Evolutionary conservation across 495 filamentous ascomycete genomes (phyloP).

Genomic region (Penicillium atrosanguineum): DNA sequence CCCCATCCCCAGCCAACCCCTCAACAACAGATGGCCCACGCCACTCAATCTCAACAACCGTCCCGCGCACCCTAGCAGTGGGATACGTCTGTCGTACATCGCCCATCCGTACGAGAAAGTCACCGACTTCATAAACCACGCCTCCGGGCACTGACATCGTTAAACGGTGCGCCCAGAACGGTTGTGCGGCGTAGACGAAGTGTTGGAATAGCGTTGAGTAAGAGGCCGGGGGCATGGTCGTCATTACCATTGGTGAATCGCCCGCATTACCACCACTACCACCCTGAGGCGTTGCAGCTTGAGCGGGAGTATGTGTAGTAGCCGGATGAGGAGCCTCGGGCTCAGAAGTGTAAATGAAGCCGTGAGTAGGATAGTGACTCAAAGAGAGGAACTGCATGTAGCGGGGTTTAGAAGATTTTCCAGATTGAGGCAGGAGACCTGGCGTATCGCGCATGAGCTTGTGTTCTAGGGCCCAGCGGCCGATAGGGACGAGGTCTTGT

Average conservation of each 20-base stretch:
- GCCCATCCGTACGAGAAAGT: slow-evolving; percentile 44
- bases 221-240: slow-evolving; percentile 35
- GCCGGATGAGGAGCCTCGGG: slow-evolving; percentile 14
- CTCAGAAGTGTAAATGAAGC: slow-evolving; percentile 46
- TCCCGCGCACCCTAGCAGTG: slow-evolving; percentile 34
- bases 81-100: slow-evolving; percentile 46
- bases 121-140: slow-evolving; percentile 43
- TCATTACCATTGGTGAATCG: slow-evolving; percentile 37
- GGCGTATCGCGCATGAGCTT: slow-evolving; percentile 48
- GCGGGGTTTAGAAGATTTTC: slow-evolving; percentile 28
- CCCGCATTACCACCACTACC: background rate
- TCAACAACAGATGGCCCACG: slow-evolving; percentile 38
- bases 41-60: slow-evolving; percentile 47
- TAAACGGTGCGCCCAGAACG: slow-evolving; percentile 45
- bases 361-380: slow-evolving; percentile 38
- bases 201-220: slow-evolving; percentile 39
- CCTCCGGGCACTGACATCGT: slow-evolving; percentile 40
- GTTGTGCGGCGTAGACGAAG: slow-evolving; percentile 44
- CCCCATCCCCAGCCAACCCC: background rate
- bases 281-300: background rate
- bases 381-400: slow-evolving; percentile 49
- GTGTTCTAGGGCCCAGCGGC: slow-evolving; percentile 45
- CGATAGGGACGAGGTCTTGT: slow-evolving; percentile 34
- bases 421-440: slow-evolving; percentile 37
- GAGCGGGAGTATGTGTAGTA: background rate